Evolutionary conservation across 1,284 basidiomycete genomes (phyloP), one percentile per base, ranked within the genome.

Genomic region (Trametes sp.): DNA sequence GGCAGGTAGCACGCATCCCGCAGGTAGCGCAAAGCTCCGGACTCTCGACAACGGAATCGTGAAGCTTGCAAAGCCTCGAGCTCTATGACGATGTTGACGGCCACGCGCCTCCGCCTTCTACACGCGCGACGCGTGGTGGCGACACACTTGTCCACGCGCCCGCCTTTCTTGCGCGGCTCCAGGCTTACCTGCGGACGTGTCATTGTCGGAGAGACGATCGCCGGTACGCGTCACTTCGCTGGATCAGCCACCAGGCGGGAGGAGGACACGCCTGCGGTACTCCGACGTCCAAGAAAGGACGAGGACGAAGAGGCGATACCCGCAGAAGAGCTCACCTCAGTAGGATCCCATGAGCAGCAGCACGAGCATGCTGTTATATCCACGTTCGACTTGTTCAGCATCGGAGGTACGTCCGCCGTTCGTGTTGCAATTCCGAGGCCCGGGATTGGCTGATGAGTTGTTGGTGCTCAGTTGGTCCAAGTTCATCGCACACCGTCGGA

Each of bases 321-420:
- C n/a, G 67, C 70, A 6, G 69, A 73, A 33, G 71, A 71, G 55
- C 55, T 59, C 41, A 62, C 52, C 44, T 58, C 69, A 8, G 63
- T 72, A 35, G 69, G 64, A 14, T 55, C 65, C 11, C 70, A 69
- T 24, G 73, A 68, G 42, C 73, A 75, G 56, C 81, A 67, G 42
- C 64, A 86, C n/a, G 91, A 95, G 61, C 95, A 98, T 80, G 96
- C 95, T 0, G 96, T 98, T 65, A 96, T 98, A 57, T 93, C 91
- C 0, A 89, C 94, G 0, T 96, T 96, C 70, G 96, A 98, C 77
- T 80, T 98, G 51, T 98, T 98, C 80, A 95, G 92, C 64, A 93
- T 98, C 65, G 96, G 96, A 57, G 92, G 90, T 88, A 72, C 70
- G 80, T 69, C 13, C 44, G 36, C 38, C 51, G 3, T 41, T 41